Conservation (phyloP, 2,329 filamentous ascomycete genomes). For the Bipolaris cookei region DNA sequence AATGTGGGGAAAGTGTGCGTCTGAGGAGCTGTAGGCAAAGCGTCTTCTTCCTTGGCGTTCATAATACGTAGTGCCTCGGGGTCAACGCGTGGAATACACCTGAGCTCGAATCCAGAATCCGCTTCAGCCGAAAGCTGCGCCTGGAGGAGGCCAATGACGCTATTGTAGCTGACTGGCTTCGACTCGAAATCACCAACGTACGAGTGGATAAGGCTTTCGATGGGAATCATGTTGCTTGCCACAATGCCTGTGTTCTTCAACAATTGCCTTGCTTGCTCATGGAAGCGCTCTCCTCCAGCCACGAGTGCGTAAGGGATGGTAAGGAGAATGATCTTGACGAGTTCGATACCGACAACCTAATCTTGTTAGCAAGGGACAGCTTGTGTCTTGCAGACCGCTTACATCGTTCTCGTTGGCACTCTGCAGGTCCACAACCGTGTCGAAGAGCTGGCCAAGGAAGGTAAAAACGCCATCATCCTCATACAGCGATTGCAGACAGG, state of each 20-base stretch:
- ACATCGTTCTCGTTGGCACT: conserved; percentile 93
- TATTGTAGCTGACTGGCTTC: conserved; percentile 69
- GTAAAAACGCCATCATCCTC: conserved; percentile 86
- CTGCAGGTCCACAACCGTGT: conserved; percentile 88
- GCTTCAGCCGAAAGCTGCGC: conserved; percentile 83
- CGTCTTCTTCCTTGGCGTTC: conserved; percentile 60
- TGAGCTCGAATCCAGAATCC: conserved; percentile 74
- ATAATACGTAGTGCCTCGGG: conserved; percentile 58
- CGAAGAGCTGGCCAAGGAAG: conserved; percentile 87
- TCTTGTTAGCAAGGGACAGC: conserved; percentile 20
- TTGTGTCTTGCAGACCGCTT: conserved; percentile 49
- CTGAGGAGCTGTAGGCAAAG: conserved; percentile 55
- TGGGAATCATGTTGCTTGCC: conserved; percentile 81
- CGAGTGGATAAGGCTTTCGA: conserved; percentile 86
- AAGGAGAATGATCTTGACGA: conserved; percentile 95
- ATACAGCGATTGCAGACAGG: conserved; percentile 80
- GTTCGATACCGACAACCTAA: conserved; percentile 72
- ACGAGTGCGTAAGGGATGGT: conserved; percentile 86
- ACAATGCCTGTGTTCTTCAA: conserved; percentile 96
- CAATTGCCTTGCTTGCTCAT: conserved; percentile 74
- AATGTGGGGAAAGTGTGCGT: conserved; percentile 83
- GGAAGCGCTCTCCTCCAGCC: conserved; percentile 48
- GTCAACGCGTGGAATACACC: conserved; percentile 65
- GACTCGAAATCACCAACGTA: conserved; percentile 71
- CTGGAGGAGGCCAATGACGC: conserved; percentile 81